Evolutionary conservation across 192 early-diverging fungal species (phyloP).

Genomic region (Entomortierella chlamydospora): DNA sequence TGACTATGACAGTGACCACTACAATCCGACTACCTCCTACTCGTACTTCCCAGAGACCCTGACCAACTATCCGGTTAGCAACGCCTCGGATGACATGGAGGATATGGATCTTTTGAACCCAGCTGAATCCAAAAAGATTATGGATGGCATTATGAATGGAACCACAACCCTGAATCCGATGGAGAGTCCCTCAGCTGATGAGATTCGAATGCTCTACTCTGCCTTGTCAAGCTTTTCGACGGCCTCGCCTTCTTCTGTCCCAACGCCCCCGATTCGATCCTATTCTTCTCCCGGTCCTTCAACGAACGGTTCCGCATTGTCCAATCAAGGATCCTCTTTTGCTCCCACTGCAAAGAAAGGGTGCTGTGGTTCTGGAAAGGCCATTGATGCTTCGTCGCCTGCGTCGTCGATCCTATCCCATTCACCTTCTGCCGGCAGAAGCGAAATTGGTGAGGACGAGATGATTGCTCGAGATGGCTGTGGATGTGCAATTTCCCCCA

Average conservation of each 20-base stretch:
- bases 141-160: conserved; percentile 51
- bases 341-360: conserved; percentile 11
- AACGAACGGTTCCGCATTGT: conserved; percentile 2
- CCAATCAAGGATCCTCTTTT: background rate
- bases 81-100: conserved; percentile 52
- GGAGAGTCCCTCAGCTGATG: conserved; percentile 44
- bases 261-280: conserved; percentile 30
- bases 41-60: conserved; percentile 50
- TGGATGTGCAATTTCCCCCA: conserved; percentile 49
- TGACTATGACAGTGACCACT: conserved; percentile 51
- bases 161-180: conserved; percentile 38
- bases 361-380: conserved; percentile 13
- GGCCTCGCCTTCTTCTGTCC: conserved; percentile 26
- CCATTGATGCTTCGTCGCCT: conserved; percentile 16
- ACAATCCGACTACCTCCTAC: conserved; percentile 37
- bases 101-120: conserved; percentile 39
- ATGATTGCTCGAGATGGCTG: conserved; percentile 23
- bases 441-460: conserved; percentile 37
- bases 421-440: conserved; percentile 50
- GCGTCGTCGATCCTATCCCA: conserved; percentile 18
- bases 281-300: conserved; percentile 28
- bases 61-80: conserved; percentile 48
- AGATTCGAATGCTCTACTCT: conserved; percentile 53
- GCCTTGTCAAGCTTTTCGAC: conserved; percentile 41
- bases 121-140: conserved; percentile 42